Evolutionary conservation across 2,329 filamentous ascomycete species (phyloP), one percentile per base, ranked within the genome.

Genomic region (Chrysoporthe austroafricana): DNA sequence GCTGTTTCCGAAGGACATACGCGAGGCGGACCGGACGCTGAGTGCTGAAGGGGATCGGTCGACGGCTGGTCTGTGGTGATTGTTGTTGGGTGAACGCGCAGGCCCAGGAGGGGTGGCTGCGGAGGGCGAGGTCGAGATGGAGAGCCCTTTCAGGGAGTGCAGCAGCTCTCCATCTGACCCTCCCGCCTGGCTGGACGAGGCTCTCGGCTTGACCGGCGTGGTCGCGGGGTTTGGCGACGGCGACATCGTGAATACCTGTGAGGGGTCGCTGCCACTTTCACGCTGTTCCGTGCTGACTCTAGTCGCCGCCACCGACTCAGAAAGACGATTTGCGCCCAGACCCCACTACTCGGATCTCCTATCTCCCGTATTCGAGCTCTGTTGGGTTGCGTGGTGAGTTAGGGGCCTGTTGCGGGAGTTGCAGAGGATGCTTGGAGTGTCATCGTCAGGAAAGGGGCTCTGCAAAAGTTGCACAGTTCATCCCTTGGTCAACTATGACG

Each of bases 121-220:
- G 14, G 69, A 66, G 44, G 75, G 70, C 18, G 78, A 76, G 2
- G 73, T 76, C 34, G 79, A 77, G 60, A 85, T 74, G 21, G 82
- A 81, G 21, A 85, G 81, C 65, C 81, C 80, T 68, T 79, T 77
- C 63, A 85, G 76, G 36, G 82, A 82, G 64, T 78, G 77, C 46
- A 79, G 74, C 69, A 83, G 73, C 62, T 77, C 79, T 60, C 67
- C 69, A 59, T 76, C 76, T 16, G 66, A 60, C 39, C 60, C 60
- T 34, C 62, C 63, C 16, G 43, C 26, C 58, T 68, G 56, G 39
- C 62, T 63, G 9, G 64, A 60, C 14, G 64, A 66, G 32, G 50
- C n/a, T 46, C 64, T 60, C 64, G 60, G 66, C 54, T 58, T 70
- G 36, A 34, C 44, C 14, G 56, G 75, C 73, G 65, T 78, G 18